These are phyloP conservation scores for Vickermania spadyakhi DNA, from an alignment of 208 protist genomes.

Conservation along the genomic window DNA sequence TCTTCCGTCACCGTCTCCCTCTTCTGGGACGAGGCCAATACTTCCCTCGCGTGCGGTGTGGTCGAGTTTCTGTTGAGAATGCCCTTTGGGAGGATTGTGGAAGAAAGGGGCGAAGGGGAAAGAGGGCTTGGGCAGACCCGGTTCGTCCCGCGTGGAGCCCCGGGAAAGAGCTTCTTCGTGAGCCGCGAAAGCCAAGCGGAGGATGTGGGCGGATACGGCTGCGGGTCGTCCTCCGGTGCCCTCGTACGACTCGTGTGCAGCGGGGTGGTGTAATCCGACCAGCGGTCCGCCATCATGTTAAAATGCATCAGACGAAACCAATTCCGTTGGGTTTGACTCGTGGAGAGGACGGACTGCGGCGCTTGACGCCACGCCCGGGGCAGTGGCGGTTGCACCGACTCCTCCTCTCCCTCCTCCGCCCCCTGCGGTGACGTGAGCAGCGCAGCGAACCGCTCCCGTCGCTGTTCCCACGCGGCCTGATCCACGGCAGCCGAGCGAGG, in stretches of 20 bases:
- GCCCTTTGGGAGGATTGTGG: neutral
- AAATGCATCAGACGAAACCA: slow-evolving; percentile 87
- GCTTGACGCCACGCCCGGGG: slow-evolving; percentile 54
- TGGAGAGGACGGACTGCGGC: slow-evolving; percentile 55
- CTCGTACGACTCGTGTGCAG: slow-evolving; percentile 39
- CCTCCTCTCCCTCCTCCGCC: slow-evolving; percentile 5
- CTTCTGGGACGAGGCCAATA: too few relatives aligned
- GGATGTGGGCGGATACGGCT: too few relatives aligned
- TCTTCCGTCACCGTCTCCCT: too few relatives aligned
- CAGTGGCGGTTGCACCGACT: slow-evolving; percentile 24
- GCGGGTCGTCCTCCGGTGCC: neutral
- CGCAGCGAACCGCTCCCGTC: neutral
- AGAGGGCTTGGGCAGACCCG: slow-evolving; percentile 30
- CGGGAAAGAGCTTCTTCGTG: too few relatives aligned
- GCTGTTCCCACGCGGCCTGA: too few relatives aligned
- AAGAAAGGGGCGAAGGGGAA: slow-evolving; percentile 37
- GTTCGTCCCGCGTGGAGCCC: too few relatives aligned
- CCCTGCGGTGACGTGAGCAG: slow-evolving; percentile 19
- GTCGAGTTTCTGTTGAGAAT: too few relatives aligned
- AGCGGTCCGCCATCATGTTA: slow-evolving; percentile 71
- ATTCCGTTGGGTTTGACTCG: slow-evolving; percentile 36
- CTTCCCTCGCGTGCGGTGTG: too few relatives aligned
- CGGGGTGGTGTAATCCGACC: slow-evolving; percentile 8
- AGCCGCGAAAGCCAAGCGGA: too few relatives aligned
- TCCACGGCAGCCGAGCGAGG: too few relatives aligned